Evolutionary conservation across 257 asterid genomes (phyloP), one percentile per base, ranked within the genome.

Genomic region (Plantago major): DNA sequence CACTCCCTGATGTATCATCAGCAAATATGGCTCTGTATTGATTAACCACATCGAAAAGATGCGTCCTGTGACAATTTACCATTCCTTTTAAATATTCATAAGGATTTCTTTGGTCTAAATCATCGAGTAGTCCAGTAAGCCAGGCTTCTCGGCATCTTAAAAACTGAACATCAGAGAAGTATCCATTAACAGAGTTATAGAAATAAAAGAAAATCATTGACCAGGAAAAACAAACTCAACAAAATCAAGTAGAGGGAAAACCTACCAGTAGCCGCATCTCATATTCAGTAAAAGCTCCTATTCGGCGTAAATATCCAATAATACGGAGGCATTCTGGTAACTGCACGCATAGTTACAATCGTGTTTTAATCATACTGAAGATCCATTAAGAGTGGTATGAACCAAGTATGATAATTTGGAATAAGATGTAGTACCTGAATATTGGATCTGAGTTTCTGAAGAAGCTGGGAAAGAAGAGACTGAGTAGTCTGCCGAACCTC

Each of bases 251-350:
- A 68, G 65, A 22, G 6, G 18, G 11, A 48, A 59, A 53, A 42
- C 22, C 56, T 76, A 89, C 99, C 99, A 84, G 97, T 55, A 93
- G 84, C 56, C 97, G 95, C 95, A 93, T 86, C 78, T 93, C 99
- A 72, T 93, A 89, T 74, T 93, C 95, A 56, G 76, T 89, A 70
- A 86, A 93, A 67, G 83, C 96, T 58, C 99, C 99, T 59, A 93
- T 87, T 67, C 99, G 82, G n/a, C 97, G 94, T 67, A 93, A 78
- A 76, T 89, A 93, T 65, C 97, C 99, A 78, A 93, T 89, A 26
- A 93, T 79, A 54, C 97, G 93, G 58, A 93, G 95, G 81, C 97
- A 89, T 74, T 93, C 99, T 48, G 99, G 97, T 80, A 89, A 81
- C 99, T 93, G 78, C 63, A 75, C 58, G 49, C 60, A 66, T 47